Evolutionary conservation across 2,329 filamentous ascomycete species (phyloP), one percentile per base, ranked within the genome.

Genomic region (Microascus cirrosus): DNA sequence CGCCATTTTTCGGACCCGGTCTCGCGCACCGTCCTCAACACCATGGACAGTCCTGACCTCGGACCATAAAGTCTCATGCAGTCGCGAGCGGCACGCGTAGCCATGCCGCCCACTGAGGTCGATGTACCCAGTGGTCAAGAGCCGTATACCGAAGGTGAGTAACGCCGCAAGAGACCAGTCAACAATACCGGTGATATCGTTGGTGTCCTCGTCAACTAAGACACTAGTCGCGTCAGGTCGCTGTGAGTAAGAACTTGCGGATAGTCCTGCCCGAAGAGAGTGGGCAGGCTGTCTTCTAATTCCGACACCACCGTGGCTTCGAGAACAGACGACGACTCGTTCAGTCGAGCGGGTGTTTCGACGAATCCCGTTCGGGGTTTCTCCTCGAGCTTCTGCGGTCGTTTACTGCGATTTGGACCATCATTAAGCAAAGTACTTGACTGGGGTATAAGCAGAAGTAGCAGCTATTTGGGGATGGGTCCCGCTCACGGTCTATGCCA

Each of bases 191-290:
- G 62, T 67, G 55, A 69, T 64, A 48, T 61, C 58, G 32, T 61
- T 63, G 0, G 24, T 63, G 32, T 61, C 56, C 51, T 65, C 59
- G 20, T 67, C 62, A n/a, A 68, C 57, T 24, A 69, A 61, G 59
- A 69, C 67, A 22, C 68, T 68, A 0, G 64, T 68, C 62, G 58
- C 42, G 65, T 68, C 39, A 69, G 63, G 58, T 69, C 67, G 22
- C 58, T 45, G 61, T 69, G 65, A 12, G 64, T 67, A 34, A 69
- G 63, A 22, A 65, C 65, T 59, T 67, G 63, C 42, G 63, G 66
- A 58, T 67, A 66, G 36, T 66, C 53, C 56, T 63, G 54, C 48
- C 55, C 58, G 57, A 67, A 69, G 48, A 68, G 64, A 13, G 53
- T 60, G 48, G 63, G 60, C 54, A 68, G 62, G 18, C 6, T 62